These are phyloP conservation scores for Scedosporium dehoogii DNA, from an alignment of 2,329 filamentous ascomycete species.

Conservation along the genomic window DNA sequence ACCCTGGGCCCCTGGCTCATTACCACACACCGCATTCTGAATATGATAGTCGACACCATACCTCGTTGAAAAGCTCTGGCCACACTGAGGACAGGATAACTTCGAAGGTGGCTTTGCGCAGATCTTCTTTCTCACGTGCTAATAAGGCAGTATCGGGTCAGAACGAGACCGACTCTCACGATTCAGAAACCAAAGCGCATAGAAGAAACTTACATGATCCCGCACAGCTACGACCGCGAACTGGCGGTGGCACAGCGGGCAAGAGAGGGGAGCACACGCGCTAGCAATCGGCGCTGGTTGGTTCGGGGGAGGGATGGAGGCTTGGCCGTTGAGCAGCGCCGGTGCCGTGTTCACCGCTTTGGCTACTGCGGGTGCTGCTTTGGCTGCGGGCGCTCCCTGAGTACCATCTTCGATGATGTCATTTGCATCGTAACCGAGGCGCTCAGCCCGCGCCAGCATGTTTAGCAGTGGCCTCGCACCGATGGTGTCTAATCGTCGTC, in stretches of 20 bases:
- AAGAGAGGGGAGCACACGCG: background rate
- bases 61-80: constrained; percentile 29
- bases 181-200: background rate
- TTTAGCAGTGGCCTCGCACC: constrained; percentile 45
- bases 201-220: constrained; percentile 9
- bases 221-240: constrained; percentile 9
- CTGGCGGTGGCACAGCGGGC: constrained; percentile 11
- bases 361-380: background rate
- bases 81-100: constrained; percentile 35
- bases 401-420: constrained; percentile 35
- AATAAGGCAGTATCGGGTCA: background rate
- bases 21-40: constrained; percentile 35
- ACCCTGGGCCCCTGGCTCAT: constrained; percentile 2
- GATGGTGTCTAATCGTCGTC: constrained; percentile 41
- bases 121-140: constrained; percentile 26
- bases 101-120: constrained; percentile 18
- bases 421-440: constrained; percentile 43
- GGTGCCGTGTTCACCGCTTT: constrained; percentile 1
- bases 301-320: background rate
- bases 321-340: background rate
- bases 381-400: background rate
- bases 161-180: background rate
- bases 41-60: constrained; percentile 35
- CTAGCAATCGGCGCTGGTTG: background rate
- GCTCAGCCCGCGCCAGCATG: constrained; percentile 44